A percentile compares a stretch with the other conserved stretches of the same genome.
Conservation (phyloP, 2,329 filamentous ascomycete species). For the Beauveria scarabaeidicola region DNA sequence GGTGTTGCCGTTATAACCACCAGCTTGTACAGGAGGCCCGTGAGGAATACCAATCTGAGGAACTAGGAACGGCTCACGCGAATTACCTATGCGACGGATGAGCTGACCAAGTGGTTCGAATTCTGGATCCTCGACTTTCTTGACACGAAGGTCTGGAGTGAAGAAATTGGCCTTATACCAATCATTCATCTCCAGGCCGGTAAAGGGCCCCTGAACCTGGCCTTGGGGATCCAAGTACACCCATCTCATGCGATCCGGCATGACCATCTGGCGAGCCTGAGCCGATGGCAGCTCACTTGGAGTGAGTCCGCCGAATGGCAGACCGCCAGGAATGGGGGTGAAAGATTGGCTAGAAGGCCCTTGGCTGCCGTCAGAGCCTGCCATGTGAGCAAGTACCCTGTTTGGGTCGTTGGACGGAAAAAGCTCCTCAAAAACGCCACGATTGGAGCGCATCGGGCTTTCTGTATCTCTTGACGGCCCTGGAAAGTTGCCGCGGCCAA, state of each 20-base stretch:
- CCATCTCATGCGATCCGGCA: conserved; percentile 98
- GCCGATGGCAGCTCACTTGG: conserved; percentile 46
- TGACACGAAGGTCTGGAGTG: conserved; percentile 85
- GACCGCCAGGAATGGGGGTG: conserved; percentile 25
- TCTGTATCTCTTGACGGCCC: conserved; percentile 48
- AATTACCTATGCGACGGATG: conserved; percentile 93
- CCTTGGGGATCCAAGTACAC: conserved; percentile 94
- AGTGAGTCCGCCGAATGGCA: conserved; percentile 28
- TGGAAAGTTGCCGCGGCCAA: conserved; percentile 53
- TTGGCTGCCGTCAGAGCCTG: conserved; percentile 11
- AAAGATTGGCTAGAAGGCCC: conserved; percentile 21
- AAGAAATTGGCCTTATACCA: conserved; percentile 99
- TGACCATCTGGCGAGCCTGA: conserved; percentile 86
- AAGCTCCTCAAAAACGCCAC: conserved; percentile 48
- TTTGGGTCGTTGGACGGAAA: conserved; percentile 31
- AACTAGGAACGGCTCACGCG: conserved; percentile 91
- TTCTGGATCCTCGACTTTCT: conserved; percentile 85
- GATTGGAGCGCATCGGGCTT: conserved; percentile 48
- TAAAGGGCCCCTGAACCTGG: conserved; percentile 87
- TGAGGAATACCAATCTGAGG: conserved; percentile 94
- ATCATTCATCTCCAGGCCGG: conserved; percentile 96
- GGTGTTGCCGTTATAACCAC: conserved; percentile 44
- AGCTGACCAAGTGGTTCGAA: conserved; percentile 94
- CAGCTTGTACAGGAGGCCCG: conserved; percentile 54
- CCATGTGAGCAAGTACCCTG: conserved; percentile 22